Conservation (phyloP, 768 basidiomycete genomes). For the Suillus clintonianus region DNA sequence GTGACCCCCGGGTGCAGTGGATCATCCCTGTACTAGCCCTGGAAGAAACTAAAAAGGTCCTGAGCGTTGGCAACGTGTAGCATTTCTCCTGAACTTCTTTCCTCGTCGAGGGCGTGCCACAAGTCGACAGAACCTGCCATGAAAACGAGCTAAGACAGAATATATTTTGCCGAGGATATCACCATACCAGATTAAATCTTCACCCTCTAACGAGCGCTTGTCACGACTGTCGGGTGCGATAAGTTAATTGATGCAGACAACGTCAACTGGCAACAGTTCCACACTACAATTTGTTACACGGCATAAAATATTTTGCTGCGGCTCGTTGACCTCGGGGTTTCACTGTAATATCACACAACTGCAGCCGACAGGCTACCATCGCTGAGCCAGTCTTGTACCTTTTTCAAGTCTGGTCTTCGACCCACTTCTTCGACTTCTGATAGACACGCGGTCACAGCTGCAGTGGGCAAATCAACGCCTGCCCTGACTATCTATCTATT, state of each 20-base stretch:
- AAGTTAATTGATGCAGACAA: conserved; percentile 3
- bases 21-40: conserved; percentile 7
- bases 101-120: conserved; percentile 1
- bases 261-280: conserved; percentile 1
- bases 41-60: neutral
- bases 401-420: neutral
- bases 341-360: neutral
- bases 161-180: neutral
- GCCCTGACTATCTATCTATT: neutral
- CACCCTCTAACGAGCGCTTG: neutral
- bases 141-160: conserved; percentile 1
- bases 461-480: neutral
- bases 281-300: neutral
- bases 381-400: neutral
- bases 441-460: neutral
- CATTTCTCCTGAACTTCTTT: conserved; percentile 4
- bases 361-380: neutral
- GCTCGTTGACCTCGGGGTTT: neutral
- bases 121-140: conserved; percentile 8
- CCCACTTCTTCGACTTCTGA: neutral
- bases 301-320: neutral
- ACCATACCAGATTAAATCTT: neutral
- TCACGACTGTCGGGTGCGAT: conserved; percentile 1
- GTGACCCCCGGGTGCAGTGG: neutral
- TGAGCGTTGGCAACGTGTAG: neutral